Conservation (phyloP, 2,329 filamentous ascomycete genomes). For the Sporothrix globosa region DNA sequence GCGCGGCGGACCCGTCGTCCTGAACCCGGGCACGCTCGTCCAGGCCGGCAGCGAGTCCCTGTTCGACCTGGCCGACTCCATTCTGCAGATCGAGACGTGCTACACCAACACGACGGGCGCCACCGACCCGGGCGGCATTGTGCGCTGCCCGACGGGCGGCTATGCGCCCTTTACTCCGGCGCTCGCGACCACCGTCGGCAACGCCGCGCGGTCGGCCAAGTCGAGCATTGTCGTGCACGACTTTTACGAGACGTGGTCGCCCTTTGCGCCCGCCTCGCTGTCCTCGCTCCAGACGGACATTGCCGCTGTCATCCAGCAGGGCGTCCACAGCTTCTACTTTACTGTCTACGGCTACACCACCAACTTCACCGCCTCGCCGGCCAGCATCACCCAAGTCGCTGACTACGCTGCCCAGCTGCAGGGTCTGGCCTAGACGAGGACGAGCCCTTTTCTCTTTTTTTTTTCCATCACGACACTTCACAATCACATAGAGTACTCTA, state of each 20-base stretch:
- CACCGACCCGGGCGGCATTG: constrained; percentile 28
- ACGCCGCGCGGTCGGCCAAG: constrained; percentile 28
- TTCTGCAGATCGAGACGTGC: constrained; percentile 36
- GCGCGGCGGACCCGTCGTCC: constrained; percentile 32
- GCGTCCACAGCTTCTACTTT: constrained; percentile 35
- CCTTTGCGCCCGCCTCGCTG: constrained; percentile 29
- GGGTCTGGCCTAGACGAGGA: constrained; percentile 3
- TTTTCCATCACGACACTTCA: background rate
- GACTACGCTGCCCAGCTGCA: constrained; percentile 31
- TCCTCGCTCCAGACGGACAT: constrained; percentile 22
- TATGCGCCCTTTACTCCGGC: constrained; percentile 33
- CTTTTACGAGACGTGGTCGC: constrained; percentile 33
- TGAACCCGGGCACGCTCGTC: constrained; percentile 35
- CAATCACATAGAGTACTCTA: background rate
- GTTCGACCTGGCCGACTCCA: constrained; percentile 34
- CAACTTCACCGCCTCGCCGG: constrained; percentile 32
- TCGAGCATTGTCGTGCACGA: constrained; percentile 36
- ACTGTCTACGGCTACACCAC: constrained; percentile 32
- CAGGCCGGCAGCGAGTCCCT: constrained; percentile 34
- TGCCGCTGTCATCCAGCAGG: constrained; percentile 27
- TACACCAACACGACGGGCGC: constrained; percentile 34
- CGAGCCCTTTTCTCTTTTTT: too few relatives aligned
- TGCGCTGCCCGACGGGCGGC: constrained; percentile 32
- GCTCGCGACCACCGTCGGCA: constrained; percentile 18
- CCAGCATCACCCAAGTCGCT: constrained; percentile 33